phyloP scores from a whole-genome alignment of 148 eudicot species.

The Vaccinium darrowii region DNA sequence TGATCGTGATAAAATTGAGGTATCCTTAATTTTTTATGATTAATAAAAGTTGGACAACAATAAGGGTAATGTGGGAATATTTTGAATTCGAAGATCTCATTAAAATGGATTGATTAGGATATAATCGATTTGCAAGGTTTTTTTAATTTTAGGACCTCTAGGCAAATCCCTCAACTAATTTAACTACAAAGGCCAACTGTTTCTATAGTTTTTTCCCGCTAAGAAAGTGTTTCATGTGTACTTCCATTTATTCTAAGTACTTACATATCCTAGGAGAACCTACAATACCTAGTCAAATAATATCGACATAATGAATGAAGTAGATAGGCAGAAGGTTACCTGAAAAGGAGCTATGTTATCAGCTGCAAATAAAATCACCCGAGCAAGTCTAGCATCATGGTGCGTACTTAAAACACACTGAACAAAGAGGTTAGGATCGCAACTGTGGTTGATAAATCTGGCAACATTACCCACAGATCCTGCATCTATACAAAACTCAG shows the following conservation, averaged over 20 bases:
- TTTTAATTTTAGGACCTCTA: neutral
- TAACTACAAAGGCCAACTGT: neutral
- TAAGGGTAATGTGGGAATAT: no score
- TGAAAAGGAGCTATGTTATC: constrained; percentile 54
- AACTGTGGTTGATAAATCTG: constrained; percentile 58
- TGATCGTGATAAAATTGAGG: neutral
- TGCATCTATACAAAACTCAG: constrained; percentile 58
- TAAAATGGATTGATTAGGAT: no score
- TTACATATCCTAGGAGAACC: neutral
- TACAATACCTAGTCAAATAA: neutral
- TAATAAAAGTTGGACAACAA: no score
- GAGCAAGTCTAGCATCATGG: constrained; percentile 48
- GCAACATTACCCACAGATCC: constrained; percentile 45
- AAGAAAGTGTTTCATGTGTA: neutral
- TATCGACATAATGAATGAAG: neutral
- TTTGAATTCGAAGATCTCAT: no score
- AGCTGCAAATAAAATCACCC: constrained; percentile 53
- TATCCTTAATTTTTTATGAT: neutral
- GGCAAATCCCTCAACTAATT: no score
- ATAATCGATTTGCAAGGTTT: neutral
- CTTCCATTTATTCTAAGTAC: neutral
- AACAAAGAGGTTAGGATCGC: constrained; percentile 58
- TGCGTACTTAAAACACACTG: constrained; percentile 53
- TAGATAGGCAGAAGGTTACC: constrained; percentile 23
- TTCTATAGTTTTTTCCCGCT: neutral